phyloP scores from a whole-genome alignment of 352 stramenopile genomes.

The Blastocystis sp. region DNA sequence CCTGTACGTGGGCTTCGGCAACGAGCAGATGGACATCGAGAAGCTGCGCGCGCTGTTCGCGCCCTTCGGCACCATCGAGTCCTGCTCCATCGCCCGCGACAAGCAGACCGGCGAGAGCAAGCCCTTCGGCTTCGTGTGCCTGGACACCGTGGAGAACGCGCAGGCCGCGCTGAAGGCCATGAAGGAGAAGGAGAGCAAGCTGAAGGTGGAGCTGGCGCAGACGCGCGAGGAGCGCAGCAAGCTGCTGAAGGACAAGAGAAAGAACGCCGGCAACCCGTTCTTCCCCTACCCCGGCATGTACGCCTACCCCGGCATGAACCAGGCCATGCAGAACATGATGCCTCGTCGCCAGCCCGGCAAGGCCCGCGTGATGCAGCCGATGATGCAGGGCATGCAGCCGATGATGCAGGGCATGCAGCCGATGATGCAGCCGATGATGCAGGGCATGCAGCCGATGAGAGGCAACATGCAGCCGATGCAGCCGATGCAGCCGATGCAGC shows the following conservation, averaged over 20 bases:
- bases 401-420: constrained; percentile 62
- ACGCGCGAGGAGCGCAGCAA: constrained; percentile 59
- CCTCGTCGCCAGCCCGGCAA: constrained; percentile 12
- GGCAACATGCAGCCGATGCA: constrained; percentile 72
- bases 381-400: constrained; percentile 65
- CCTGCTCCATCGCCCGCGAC: constrained; percentile 91
- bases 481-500: constrained; percentile 74
- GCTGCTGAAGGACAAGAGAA: constrained; percentile 68
- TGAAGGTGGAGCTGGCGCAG: constrained; percentile 69
- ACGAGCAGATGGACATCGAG: constrained; percentile 92
- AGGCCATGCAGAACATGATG: constrained; percentile 29
- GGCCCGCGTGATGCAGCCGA: background rate
- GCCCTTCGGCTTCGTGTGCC: constrained; percentile 98
- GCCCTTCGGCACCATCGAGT: constrained; percentile 93
- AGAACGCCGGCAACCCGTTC: constrained; percentile 12
- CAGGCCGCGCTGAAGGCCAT: constrained; percentile 77
- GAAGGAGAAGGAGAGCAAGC: constrained; percentile 67
- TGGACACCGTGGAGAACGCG: constrained; percentile 91
- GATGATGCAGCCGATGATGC: constrained; percentile 60
- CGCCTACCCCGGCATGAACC: constrained; percentile 18
- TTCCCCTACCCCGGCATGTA: constrained; percentile 3
- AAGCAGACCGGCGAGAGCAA: constrained; percentile 82
- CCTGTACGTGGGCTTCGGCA: constrained; percentile 97
- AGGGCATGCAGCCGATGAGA: constrained; percentile 69
- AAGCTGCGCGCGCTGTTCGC: constrained; percentile 91